These are phyloP conservation scores for Moesziomyces sp. DNA, from an alignment of 1,284 basidiomycete species.

Conservation along the genomic window DNA sequence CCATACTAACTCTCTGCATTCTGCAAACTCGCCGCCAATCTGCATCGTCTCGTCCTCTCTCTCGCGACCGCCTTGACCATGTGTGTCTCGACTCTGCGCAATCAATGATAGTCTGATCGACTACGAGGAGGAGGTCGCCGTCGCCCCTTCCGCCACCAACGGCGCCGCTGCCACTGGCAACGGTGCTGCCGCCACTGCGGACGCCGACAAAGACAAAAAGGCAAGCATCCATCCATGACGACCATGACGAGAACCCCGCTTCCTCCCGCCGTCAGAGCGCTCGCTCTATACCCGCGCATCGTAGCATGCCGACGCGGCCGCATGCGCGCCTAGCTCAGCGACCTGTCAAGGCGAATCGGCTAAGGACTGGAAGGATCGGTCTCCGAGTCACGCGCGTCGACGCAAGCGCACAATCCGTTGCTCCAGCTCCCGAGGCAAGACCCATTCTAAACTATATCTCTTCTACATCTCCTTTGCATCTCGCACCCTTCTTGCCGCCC, in stretches of 20 bases:
- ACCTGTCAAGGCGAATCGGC: too few species aligned
- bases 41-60: not conserved
- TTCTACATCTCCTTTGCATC: conserved; percentile 31
- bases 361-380: too few species aligned
- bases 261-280: not conserved
- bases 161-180: conserved; percentile 53
- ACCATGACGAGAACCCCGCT: conserved; percentile 16
- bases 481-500: not conserved
- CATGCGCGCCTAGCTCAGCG: too few species aligned
- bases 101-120: conserved; percentile 63
- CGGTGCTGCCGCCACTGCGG: conserved; percentile 48
- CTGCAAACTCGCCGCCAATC: conserved; percentile 2
- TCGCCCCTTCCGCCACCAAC: conserved; percentile 56
- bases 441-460: conserved; percentile 43
- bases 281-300: too few species aligned
- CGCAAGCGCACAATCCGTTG: conserved; percentile 4
- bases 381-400: conserved; percentile 17
- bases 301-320: too few species aligned
- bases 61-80: not conserved
- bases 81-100: not conserved
- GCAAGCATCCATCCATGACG: conserved; percentile 46
- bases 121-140: conserved; percentile 67
- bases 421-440: conserved; percentile 3
- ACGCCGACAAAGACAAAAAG: conserved; percentile 66
- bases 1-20: not conserved